Conservation (phyloP, 495 filamentous ascomycete genomes). For the Arthonia radiata region DNA sequence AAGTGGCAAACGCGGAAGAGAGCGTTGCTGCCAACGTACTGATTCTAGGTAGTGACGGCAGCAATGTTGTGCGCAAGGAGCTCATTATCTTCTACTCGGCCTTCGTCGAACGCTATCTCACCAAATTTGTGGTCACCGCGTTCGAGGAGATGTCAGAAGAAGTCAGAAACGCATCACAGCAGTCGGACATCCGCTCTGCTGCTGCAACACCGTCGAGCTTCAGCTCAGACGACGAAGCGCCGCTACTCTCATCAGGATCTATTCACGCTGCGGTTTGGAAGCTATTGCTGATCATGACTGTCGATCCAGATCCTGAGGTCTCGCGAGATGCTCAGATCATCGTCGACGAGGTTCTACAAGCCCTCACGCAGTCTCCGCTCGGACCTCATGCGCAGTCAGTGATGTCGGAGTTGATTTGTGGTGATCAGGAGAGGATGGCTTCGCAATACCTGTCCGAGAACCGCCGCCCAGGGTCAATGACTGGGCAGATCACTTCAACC, state of each 20-base stretch:
- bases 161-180: slow-evolving; percentile 32
- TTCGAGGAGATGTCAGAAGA: slow-evolving; percentile 82
- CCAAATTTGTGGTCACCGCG: slow-evolving; percentile 73
- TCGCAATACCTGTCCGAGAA: slow-evolving; percentile 11
- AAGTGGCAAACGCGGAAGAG: slow-evolving; percentile 76
- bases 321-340: slow-evolving; percentile 58
- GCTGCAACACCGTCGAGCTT: slow-evolving; percentile 1
- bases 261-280: slow-evolving; percentile 88
- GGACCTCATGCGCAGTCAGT: slow-evolving; percentile 39
- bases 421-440: slow-evolving; percentile 25
- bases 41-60: slow-evolving; percentile 73
- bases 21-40: slow-evolving; percentile 61
- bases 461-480: too few species aligned
- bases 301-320: slow-evolving; percentile 86
- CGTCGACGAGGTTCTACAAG: slow-evolving; percentile 59
- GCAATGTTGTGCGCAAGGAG: slow-evolving; percentile 78
- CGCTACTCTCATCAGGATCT: slow-evolving; percentile 47
- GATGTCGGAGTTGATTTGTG: slow-evolving; percentile 50
- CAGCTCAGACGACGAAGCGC: slow-evolving; percentile 7
- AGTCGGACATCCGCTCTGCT: slow-evolving; percentile 23
- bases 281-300: slow-evolving; percentile 66
- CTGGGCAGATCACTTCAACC: too few species aligned
- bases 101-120: slow-evolving; percentile 75
- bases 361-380: slow-evolving; percentile 52
- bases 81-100: slow-evolving; percentile 79